Evolutionary conservation across 176 grass and related monocot species (phyloP).

Genomic region (Triticum monococcum): DNA sequence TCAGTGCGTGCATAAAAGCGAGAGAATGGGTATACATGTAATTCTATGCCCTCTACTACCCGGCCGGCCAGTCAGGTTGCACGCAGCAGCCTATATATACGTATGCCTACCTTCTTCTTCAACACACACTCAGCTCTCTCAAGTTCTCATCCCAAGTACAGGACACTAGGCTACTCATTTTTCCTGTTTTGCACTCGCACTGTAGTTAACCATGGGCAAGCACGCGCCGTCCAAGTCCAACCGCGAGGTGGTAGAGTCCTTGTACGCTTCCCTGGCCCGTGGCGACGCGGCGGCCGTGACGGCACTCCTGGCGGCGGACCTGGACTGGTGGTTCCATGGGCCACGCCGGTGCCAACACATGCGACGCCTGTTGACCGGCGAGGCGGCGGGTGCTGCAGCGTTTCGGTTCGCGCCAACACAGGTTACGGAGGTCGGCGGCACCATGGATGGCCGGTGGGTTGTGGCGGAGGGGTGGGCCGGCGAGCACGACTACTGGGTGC

Average conservation of each 20-base stretch:
- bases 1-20: too few relatives aligned
- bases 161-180: background rate
- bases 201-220: background rate
- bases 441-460: background rate
- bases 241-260: conserved; percentile 26
- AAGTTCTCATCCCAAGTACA: background rate
- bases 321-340: conserved; percentile 59
- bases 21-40: too few relatives aligned
- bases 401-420: background rate
- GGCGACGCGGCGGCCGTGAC: conserved; percentile 8
- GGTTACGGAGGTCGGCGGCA: background rate
- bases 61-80: background rate
- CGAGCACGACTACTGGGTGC: conserved; percentile 45
- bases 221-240: background rate
- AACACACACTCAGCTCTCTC: background rate
- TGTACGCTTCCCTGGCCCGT: conserved; percentile 31
- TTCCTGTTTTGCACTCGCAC: background rate
- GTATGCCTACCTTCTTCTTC: background rate
- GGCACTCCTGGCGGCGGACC: conserved; percentile 13
- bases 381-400: background rate
- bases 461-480: conserved; percentile 6
- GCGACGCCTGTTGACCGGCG: conserved; percentile 25
- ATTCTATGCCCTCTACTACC: background rate
- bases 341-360: conserved; percentile 49
- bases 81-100: background rate